Evolutionary conservation across 1,284 basidiomycete genomes (phyloP).

Genomic region (Ceratorhiza oryzae-sativae): DNA sequence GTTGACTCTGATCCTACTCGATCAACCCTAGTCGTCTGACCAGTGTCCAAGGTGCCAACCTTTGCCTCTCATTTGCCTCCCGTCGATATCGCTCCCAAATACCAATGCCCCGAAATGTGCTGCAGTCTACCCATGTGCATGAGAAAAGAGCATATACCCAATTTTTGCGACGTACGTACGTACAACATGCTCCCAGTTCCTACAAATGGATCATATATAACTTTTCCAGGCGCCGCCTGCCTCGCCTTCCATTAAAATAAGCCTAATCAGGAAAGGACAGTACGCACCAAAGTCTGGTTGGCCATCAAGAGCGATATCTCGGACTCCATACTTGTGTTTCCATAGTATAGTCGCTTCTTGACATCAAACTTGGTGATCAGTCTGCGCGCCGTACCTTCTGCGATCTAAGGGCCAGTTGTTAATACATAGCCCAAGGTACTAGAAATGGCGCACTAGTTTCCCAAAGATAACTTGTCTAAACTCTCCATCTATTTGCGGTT

Average conservation of each 20-base stretch:
- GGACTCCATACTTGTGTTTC: conserved; percentile 98
- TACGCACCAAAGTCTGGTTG: conserved; percentile 83
- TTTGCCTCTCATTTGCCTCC: conserved; percentile 95
- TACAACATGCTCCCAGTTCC: conserved; percentile 97
- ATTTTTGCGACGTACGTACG: conserved; percentile 45
- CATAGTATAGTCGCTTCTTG: conserved; percentile 90
- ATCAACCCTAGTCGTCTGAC: conserved; percentile 43
- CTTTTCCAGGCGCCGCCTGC: conserved; percentile 84
- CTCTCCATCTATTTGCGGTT: conserved; percentile 67
- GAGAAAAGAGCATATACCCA: background rate
- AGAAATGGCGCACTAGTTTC: conserved; percentile 73
- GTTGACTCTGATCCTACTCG: conserved; percentile 9
- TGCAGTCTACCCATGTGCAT: conserved; percentile 62
- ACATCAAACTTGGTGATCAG: conserved; percentile 80
- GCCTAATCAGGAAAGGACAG: background rate
- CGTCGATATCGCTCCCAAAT: conserved; percentile 96
- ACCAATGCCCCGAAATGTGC: conserved; percentile 89
- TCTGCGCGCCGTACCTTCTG: conserved; percentile 72
- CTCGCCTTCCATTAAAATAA: background rate
- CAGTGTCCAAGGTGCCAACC: conserved; percentile 51
- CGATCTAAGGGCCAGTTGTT: conserved; percentile 58
- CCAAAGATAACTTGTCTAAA: conserved; percentile 81
- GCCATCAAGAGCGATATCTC: conserved; percentile 96
- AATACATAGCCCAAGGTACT: background rate
- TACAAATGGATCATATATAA: conserved; percentile 96